A percentile compares a stretch with the other conserved stretches of the same genome.
These are phyloP conservation scores for Centaurea solstitialis DNA, from an alignment of 129 eudicot genomes.

Conservation along the genomic window DNA sequence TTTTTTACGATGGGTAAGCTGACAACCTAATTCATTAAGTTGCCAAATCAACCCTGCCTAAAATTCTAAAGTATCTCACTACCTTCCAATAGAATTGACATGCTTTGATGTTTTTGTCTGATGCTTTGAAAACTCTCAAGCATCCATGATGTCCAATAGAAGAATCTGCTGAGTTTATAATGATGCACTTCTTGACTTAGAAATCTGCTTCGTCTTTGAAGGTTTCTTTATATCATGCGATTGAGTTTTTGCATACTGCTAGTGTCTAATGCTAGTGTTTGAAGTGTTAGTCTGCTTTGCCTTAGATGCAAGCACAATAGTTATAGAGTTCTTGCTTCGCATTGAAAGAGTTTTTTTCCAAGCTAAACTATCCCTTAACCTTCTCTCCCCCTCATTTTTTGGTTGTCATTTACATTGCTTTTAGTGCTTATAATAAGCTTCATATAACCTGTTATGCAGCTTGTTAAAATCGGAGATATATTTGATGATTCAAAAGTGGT, in stretches of 20 bases:
- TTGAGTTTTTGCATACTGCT: background rate
- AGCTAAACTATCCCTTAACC: background rate
- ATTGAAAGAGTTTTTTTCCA: background rate
- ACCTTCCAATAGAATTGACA: background rate
- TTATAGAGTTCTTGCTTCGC: background rate
- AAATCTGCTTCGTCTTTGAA: background rate
- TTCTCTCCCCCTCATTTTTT: background rate
- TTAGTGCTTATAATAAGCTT: conserved; percentile 12
- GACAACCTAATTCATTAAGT: background rate
- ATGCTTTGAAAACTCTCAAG: background rate
- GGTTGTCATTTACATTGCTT: background rate
- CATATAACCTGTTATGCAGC: conserved; percentile 47
- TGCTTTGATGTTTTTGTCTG: background rate
- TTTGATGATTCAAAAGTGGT: conserved; percentile 75
- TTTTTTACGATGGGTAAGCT: background rate
- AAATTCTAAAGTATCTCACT: background rate
- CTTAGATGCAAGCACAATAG: conserved; percentile 1
- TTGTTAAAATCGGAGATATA: conserved; percentile 78
- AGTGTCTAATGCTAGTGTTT: conserved; percentile 9
- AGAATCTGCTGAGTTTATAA: background rate
- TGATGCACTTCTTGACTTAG: background rate
- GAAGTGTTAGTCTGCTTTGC: background rate
- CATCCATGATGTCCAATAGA: background rate
- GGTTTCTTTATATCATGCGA: background rate
- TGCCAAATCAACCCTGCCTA: background rate